Percentiles rank a stretch among this genome's conserved stretches.
These are phyloP conservation scores for Chaetomiaceae sp. DNA, from an alignment of 2,329 filamentous ascomycete genomes.

Conservation along the genomic window DNA sequence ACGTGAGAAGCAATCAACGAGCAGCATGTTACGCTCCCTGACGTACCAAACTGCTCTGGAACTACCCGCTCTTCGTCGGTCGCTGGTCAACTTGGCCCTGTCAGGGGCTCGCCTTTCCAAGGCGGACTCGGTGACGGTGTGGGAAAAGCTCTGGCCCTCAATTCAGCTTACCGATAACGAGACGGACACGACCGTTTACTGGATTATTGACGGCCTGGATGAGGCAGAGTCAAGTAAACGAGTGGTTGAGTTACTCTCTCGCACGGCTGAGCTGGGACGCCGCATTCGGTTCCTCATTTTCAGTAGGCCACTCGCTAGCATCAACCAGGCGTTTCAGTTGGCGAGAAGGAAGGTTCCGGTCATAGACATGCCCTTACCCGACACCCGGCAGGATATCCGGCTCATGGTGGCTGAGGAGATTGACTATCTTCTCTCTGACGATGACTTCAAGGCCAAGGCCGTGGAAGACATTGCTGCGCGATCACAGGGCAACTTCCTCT, in stretches of 20 bases:
- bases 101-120: slow-evolving; percentile 4
- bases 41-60: slow-evolving; percentile 17
- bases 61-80: slow-evolving; percentile 7
- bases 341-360: slow-evolving; percentile 5
- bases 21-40: slow-evolving; percentile 12
- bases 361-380: slow-evolving; percentile 7
- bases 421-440: slow-evolving; percentile 11
- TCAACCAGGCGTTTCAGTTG: slow-evolving; percentile 11
- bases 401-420: slow-evolving; percentile 17
- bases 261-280: slow-evolving; percentile 5
- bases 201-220: neutral
- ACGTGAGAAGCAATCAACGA: slow-evolving; percentile 7
- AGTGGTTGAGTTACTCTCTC: neutral
- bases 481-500: slow-evolving; percentile 22
- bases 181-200: neutral
- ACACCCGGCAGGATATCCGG: slow-evolving; percentile 17
- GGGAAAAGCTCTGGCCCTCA: slow-evolving; percentile 14
- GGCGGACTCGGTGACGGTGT: slow-evolving; percentile 13
- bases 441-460: slow-evolving; percentile 14
- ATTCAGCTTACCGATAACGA: slow-evolving; percentile 2
- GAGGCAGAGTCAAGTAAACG: slow-evolving; percentile 6
- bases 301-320: slow-evolving; percentile 11
- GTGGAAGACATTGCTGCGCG: slow-evolving; percentile 10
- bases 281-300: slow-evolving; percentile 15
- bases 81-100: slow-evolving; percentile 5